Evolutionary conservation across 1,284 basidiomycete species (phyloP), one percentile per base, ranked within the genome.

Genomic region (Dichomitus squalens): DNA sequence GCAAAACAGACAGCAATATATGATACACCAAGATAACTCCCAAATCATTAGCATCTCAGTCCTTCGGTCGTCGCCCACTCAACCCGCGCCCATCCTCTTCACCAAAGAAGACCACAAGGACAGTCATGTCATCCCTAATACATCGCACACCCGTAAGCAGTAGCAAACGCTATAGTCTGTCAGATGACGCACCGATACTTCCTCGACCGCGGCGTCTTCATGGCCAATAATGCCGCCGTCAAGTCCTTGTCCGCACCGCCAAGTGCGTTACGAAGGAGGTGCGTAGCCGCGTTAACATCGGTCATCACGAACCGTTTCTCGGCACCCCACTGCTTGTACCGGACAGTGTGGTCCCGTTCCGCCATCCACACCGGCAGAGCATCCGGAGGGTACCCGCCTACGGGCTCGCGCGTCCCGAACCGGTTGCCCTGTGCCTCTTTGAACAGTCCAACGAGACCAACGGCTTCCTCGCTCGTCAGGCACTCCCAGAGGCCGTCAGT

Each of bases 401-500:
- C 60, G 12, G 67, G 68, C 66, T 57, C 31, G 58, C 60, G 41
- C 41, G 18, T 20, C 52, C 36, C 21, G 16, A 44, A 44, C 39
- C 53, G 51, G 40, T 49, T 25, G 49, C 34, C 44, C 53, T 58
- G 60, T 35, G 68, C 54, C 11, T 75, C 66, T 33, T 79, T 59
- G 84, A 82, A 84, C 49, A 70, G 60, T 12, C 80, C 82, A 9
- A 82, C 75, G 3, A 87, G 72, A 3, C 82, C 82, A 12, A 86
- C 84, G 0, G 80, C 85, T 64, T 87, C 85, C 63, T 82, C 79
- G 65, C 76, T 83, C 43, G 77, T 79, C 57, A 87, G 70, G 60
- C 77, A 76, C 52, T 86, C 82, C 81, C 83, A 86, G 16, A 88
- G 66, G 3, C 84, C 84, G 61, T 82, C 79, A 4, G 80, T 80